These are phyloP conservation scores for Saxophila tyrrhenica DNA, from an alignment of 495 filamentous ascomycete genomes.

Conservation along the genomic window DNA sequence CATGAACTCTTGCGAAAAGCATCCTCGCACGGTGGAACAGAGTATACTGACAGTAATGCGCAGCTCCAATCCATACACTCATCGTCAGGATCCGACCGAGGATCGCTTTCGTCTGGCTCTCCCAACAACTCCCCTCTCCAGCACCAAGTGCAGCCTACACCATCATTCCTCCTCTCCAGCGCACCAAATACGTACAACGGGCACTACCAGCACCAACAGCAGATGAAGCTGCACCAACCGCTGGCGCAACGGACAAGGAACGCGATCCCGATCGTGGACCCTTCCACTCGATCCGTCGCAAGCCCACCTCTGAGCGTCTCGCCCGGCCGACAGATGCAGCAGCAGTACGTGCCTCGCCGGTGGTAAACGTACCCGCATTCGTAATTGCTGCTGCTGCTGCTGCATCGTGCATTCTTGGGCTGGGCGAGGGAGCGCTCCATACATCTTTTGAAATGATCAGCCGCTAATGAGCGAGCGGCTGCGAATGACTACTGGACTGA, in stretches of 20 bases:
- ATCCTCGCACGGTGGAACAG: background rate
- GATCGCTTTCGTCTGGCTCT: conserved; percentile 86
- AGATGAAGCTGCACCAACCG: conserved; percentile 76
- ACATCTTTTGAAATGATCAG: background rate
- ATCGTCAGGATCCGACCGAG: conserved; percentile 73
- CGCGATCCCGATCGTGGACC: conserved; percentile 97
- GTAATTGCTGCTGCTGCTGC: conserved; percentile 13
- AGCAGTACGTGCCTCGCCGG: conserved; percentile 44
- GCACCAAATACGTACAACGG: conserved; percentile 49
- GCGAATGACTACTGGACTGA: conserved; percentile 14
- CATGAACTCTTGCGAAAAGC: background rate
- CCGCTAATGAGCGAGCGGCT: conserved; percentile 8
- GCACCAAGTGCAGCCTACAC: conserved; percentile 65
- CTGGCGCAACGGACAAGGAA: conserved; percentile 79
- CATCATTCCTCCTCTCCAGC: conserved; percentile 69
- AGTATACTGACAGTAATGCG: conserved; percentile 14
- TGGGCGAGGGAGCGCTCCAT: conserved; percentile 20
- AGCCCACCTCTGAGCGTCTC: conserved; percentile 89
- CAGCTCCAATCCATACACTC: conserved; percentile 84
- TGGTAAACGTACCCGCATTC: conserved; percentile 37
- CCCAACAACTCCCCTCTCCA: conserved; percentile 83
- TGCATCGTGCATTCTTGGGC: conserved; percentile 25
- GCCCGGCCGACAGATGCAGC: conserved; percentile 68
- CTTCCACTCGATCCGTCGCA: conserved; percentile 76
- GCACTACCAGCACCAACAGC: conserved; percentile 38